Evolutionary conservation across 306 rosid species (phyloP).

Genomic region (Benincasa hispida): DNA sequence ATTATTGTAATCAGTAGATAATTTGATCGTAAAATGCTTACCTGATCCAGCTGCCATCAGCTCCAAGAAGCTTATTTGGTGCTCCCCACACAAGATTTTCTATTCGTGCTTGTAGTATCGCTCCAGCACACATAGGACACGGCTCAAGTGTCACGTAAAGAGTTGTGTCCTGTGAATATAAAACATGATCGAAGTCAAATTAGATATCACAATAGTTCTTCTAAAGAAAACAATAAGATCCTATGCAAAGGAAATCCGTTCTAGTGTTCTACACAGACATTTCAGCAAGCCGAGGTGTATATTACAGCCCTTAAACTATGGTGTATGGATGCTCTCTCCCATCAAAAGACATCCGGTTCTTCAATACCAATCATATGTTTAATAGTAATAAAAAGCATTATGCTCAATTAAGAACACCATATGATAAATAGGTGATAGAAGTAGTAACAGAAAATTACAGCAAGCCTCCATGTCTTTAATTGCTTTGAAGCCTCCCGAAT

Average conservation of each 20-base stretch:
- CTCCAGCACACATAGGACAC: conserved; percentile 99
- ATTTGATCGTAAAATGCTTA: conserved; percentile 16
- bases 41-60: conserved; percentile 99
- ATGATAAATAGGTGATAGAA: background rate
- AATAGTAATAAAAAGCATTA: background rate
- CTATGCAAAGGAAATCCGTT: background rate
- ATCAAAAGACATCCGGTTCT: too few species aligned
- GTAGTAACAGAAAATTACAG: conserved; percentile 42
- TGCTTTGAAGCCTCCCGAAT: conserved; percentile 81
- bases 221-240: background rate
- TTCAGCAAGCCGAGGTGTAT: background rate
- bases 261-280: background rate
- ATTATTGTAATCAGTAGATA: background rate
- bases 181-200: conserved; percentile 13
- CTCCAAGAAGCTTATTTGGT: conserved; percentile 98
- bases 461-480: conserved; percentile 81
- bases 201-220: conserved; percentile 8
- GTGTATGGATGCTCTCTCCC: background rate
- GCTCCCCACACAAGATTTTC: conserved; percentile 92
- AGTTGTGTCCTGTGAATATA: conserved; percentile 42
- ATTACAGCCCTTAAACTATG: background rate
- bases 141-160: conserved; percentile 96
- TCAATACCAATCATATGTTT: background rate
- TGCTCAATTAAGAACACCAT: background rate
- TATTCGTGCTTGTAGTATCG: conserved; percentile 82